Conservation (phyloP, 805 yeast species). For the Pichia cephalocereana region DNA sequence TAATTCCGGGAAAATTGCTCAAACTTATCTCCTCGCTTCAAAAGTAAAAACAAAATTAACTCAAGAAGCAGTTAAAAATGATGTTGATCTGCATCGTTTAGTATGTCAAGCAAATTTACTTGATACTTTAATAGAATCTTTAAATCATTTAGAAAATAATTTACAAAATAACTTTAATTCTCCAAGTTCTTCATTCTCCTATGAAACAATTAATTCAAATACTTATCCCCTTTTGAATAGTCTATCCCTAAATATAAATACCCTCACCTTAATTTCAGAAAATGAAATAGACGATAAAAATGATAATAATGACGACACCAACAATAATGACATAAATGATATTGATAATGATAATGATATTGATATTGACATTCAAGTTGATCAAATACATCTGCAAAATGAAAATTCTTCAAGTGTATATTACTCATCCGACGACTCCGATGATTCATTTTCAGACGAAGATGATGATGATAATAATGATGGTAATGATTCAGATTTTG, state of each 20-base stretch:
- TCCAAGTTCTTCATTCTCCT: constrained; percentile 3
- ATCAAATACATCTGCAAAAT: not conserved
- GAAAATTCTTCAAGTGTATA: constrained; percentile 1
- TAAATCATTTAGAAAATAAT: constrained; percentile 19
- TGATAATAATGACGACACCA: constrained; percentile 2
- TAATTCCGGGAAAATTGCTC: constrained; percentile 3
- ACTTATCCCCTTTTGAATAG: constrained; percentile 2
- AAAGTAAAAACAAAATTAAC: constrained; percentile 57
- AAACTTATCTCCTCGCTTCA: constrained; percentile 53
- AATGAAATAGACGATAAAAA: not conserved
- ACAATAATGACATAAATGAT: too few relatives aligned
- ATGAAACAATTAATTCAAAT: constrained; percentile 10
- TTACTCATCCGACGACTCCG: constrained; percentile 20
- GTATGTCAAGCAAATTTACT: constrained; percentile 67
- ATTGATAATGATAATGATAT: constrained; percentile 5
- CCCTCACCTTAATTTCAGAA: not conserved
- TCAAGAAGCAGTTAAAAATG: constrained; percentile 48
- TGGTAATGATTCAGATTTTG: not conserved
- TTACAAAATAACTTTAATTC: not conserved
- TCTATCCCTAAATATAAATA: not conserved
- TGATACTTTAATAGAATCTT: constrained; percentile 52
- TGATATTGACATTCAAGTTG: constrained; percentile 9
- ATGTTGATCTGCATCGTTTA: constrained; percentile 46
- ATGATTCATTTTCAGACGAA: constrained; percentile 22
- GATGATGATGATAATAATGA: constrained; percentile 1